Evolutionary conservation across 768 basidiomycete species (phyloP).

Genomic region (Galerina marginata): DNA sequence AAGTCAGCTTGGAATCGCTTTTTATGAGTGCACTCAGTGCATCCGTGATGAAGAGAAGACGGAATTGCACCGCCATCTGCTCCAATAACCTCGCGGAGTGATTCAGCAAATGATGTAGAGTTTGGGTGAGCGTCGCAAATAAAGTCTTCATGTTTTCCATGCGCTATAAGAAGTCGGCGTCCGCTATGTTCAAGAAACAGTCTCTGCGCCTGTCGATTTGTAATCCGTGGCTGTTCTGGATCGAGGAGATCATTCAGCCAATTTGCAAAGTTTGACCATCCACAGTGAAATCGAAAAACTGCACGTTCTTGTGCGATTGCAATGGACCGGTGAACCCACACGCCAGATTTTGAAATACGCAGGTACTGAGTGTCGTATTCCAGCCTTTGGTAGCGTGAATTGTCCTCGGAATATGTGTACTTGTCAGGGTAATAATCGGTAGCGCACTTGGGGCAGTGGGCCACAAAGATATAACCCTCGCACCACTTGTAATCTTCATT

Average conservation of each 20-base stretch:
- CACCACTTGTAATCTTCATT: no score
- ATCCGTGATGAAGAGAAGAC: background rate
- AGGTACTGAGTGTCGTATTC: slow-evolving; percentile 18
- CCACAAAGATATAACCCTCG: no score
- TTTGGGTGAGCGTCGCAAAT: background rate
- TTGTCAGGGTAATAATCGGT: no score
- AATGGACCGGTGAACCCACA: slow-evolving; percentile 30
- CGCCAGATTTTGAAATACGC: slow-evolving; percentile 29
- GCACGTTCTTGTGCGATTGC: slow-evolving; percentile 30
- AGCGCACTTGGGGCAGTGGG: no score
- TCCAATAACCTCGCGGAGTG: background rate
- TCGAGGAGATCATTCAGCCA: slow-evolving; percentile 32
- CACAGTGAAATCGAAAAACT: slow-evolving; percentile 27
- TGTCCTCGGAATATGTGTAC: no score
- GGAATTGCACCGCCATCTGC: background rate
- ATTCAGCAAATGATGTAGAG: background rate
- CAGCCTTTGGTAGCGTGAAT: no score
- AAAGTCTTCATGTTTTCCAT: background rate
- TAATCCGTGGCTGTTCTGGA: no score
- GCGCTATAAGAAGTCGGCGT: slow-evolving; percentile 23
- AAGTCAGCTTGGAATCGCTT: slow-evolving; percentile 28
- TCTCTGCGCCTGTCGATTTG: slow-evolving; percentile 27
- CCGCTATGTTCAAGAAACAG: slow-evolving; percentile 34
- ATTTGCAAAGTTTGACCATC: slow-evolving; percentile 35
- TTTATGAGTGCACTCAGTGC: slow-evolving; percentile 25